Evolutionary conservation across 371 early-diverging fungal genomes (phyloP).

Genomic region (Amoeboaphelidium occidentale): DNA sequence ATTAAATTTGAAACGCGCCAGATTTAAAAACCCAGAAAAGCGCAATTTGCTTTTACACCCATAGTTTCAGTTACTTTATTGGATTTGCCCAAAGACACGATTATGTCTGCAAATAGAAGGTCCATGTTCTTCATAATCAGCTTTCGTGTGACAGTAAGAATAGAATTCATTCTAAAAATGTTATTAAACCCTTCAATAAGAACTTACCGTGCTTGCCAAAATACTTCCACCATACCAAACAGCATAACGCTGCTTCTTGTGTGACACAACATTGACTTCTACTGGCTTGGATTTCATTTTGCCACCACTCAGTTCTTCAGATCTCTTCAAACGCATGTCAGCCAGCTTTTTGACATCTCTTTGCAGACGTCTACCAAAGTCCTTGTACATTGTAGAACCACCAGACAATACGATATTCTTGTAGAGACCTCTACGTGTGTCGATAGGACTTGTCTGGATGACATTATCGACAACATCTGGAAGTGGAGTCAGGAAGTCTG

Average conservation of each 20-base stretch:
- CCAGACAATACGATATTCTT: constrained; percentile 94
- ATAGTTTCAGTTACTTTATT: neutral
- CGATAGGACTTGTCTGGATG: constrained; percentile 87
- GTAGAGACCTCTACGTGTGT: constrained; percentile 85
- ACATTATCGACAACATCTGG: constrained; percentile 85
- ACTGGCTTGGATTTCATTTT: constrained; percentile 40
- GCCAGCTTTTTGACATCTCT: constrained; percentile 76
- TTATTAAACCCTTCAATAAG: neutral
- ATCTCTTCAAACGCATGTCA: constrained; percentile 44
- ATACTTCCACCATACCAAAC: constrained; percentile 94
- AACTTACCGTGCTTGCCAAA: constrained; percentile 64
- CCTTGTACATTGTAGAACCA: constrained; percentile 94
- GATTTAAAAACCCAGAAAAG: too few relatives aligned
- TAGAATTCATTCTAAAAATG: constrained; percentile 50
- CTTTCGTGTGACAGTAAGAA: constrained; percentile 83
- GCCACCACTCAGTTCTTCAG: constrained; percentile 30
- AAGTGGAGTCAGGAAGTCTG: constrained; percentile 84
- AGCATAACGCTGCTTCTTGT: constrained; percentile 92
- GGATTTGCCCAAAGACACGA: constrained; percentile 39
- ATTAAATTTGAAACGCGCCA: too few relatives aligned
- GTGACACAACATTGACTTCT: constrained; percentile 87
- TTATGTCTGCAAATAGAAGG: constrained; percentile 86
- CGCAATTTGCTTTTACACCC: too few relatives aligned
- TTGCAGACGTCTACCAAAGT: constrained; percentile 78
- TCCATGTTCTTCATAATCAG: constrained; percentile 92